Evolutionary conservation across 2,329 filamentous ascomycete species (phyloP).

Genomic region (Chalara sp.): DNA sequence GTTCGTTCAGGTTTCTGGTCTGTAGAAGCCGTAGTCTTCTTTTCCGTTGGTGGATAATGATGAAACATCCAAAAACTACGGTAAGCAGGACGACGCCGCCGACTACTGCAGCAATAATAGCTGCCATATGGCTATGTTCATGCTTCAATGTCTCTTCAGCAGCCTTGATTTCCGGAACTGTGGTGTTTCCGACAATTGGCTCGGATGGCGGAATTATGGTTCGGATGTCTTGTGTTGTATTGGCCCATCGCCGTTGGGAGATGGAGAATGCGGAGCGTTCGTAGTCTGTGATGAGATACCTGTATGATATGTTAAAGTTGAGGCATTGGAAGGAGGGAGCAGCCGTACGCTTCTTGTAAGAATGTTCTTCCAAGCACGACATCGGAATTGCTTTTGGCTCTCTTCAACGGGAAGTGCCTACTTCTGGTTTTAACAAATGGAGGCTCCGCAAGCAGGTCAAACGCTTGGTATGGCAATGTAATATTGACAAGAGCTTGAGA

Average conservation of each 20-base stretch:
- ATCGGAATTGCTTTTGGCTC: slow-evolving; percentile 26
- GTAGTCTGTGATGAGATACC: slow-evolving; percentile 30
- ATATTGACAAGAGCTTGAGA: slow-evolving; percentile 25
- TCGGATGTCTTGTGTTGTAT: slow-evolving; percentile 10
- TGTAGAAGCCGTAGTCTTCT: too few relatives aligned
- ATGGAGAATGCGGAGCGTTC: slow-evolving; percentile 34
- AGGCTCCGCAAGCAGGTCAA: slow-evolving; percentile 30
- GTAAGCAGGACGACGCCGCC: neutral
- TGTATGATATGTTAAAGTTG: slow-evolving; percentile 2
- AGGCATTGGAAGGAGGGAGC: neutral
- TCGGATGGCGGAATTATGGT: slow-evolving; percentile 10
- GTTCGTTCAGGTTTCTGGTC: too few relatives aligned
- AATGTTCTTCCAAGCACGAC: slow-evolving; percentile 33
- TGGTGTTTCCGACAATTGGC: neutral
- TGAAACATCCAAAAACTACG: too few relatives aligned
- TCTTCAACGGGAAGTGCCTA: slow-evolving; percentile 33
- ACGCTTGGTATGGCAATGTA: slow-evolving; percentile 32
- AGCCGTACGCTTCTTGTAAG: slow-evolving; percentile 30
- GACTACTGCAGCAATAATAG: neutral
- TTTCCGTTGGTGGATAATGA: too few relatives aligned
- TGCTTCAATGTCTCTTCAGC: too few relatives aligned
- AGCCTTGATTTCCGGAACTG: too few relatives aligned
- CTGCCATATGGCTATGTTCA: neutral
- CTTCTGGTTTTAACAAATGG: slow-evolving; percentile 23
- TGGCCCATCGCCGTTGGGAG: slow-evolving; percentile 20